A percentile compares a stretch with the other conserved stretches of the same genome.
These are phyloP conservation scores for Avena sativa DNA, from an alignment of 176 grass and related monocot species.

Conservation along the genomic window DNA sequence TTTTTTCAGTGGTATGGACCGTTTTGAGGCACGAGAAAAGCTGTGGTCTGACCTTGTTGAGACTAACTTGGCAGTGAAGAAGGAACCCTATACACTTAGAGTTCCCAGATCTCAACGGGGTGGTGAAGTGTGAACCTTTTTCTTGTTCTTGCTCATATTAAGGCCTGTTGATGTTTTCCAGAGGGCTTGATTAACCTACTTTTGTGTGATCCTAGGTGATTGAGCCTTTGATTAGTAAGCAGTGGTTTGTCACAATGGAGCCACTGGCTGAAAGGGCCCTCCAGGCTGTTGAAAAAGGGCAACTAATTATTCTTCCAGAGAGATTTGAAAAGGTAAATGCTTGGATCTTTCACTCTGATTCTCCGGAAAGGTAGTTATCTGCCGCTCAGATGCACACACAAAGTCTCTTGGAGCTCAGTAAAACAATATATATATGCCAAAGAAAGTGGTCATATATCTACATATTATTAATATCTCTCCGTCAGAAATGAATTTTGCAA, in stretches of 20 bases:
- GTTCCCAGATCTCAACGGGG: constrained; percentile 97
- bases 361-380: constrained; percentile 11
- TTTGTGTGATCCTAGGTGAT: constrained; percentile 73
- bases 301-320: constrained; percentile 95
- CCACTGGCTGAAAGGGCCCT: constrained; percentile 91
- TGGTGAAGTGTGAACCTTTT: constrained; percentile 85
- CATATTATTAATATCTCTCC: not conserved
- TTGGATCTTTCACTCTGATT: constrained; percentile 29
- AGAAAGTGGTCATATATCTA: constrained; percentile 30
- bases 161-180: constrained; percentile 27
- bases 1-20: constrained; percentile 82
- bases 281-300: constrained; percentile 75
- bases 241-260: constrained; percentile 99
- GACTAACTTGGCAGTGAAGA: constrained; percentile 86
- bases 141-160: constrained; percentile 39
- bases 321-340: constrained; percentile 96
- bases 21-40: constrained; percentile 92
- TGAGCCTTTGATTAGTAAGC: constrained; percentile 97
- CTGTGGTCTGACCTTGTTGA: constrained; percentile 95
- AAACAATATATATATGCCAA: constrained; percentile 6
- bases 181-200: constrained; percentile 41
- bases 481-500: constrained; percentile 12
- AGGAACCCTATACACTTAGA: constrained; percentile 85
- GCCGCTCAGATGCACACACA: constrained; percentile 14
- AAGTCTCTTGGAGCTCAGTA: not conserved